Conservation (phyloP, 192 early-diverging fungal species). For the Coemansia sp. region DNA sequence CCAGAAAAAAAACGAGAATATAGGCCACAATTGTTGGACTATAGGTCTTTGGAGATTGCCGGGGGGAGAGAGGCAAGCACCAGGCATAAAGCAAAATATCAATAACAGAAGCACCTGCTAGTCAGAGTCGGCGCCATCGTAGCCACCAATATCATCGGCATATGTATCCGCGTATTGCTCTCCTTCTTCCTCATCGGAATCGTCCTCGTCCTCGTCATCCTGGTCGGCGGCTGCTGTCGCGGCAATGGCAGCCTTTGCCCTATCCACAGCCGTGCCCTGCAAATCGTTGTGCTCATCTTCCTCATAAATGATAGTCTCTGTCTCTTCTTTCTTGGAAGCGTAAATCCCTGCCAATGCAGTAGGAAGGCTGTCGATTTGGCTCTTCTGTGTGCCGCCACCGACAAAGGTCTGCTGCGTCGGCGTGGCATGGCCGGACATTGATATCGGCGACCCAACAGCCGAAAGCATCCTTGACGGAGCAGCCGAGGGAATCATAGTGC, state of each 20-base stretch:
- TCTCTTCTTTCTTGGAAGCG: conserved; percentile 7
- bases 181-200: conserved; percentile 40
- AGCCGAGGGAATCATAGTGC: conserved; percentile 55
- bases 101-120: not conserved
- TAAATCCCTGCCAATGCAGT: conserved; percentile 34
- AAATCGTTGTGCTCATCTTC: conserved; percentile 57
- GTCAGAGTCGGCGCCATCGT: conserved; percentile 21
- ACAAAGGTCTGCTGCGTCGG: conserved; percentile 26
- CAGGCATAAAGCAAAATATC: not conserved
- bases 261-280: conserved; percentile 41
- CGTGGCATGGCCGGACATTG: conserved; percentile 31
- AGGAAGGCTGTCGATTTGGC: conserved; percentile 33
- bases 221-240: conserved; percentile 42
- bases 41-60: no score
- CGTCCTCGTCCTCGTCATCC: conserved; percentile 56
- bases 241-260: conserved; percentile 30
- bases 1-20: no score
- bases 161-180: conserved; percentile 15
- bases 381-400: conserved; percentile 26
- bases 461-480: conserved; percentile 52
- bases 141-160: conserved; percentile 10
- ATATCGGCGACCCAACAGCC: conserved; percentile 25
- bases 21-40: no score
- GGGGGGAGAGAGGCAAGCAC: not conserved
- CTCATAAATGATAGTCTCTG: conserved; percentile 33